Evolutionary conservation across 306 rosid species (phyloP).

Genomic region (Acacia melanoxylon): DNA sequence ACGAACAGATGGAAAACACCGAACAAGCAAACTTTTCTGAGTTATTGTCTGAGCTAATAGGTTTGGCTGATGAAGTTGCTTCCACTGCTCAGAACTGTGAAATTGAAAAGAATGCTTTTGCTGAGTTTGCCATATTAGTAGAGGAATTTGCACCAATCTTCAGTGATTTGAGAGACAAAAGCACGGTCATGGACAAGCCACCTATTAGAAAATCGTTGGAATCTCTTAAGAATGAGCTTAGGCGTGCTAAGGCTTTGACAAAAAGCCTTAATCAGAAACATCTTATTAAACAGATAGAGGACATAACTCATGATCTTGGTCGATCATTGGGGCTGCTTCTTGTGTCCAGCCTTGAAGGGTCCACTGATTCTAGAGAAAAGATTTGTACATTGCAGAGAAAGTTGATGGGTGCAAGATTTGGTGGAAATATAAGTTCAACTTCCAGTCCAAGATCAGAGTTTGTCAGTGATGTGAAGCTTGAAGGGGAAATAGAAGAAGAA

Average conservation of each 20-base stretch:
- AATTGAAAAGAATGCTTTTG: constrained; percentile 41
- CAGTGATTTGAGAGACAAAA: constrained; percentile 53
- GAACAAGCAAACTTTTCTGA: constrained; percentile 46
- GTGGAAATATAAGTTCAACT: constrained; percentile 42
- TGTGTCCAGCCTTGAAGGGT: constrained; percentile 63
- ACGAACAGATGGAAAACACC: constrained; percentile 29
- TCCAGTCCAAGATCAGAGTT: constrained; percentile 54
- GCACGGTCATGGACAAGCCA: constrained; percentile 48
- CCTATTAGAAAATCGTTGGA: constrained; percentile 66
- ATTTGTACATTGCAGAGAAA: constrained; percentile 55
- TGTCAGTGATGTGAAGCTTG: constrained; percentile 41
- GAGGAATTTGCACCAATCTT: constrained; percentile 58
- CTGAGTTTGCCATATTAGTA: constrained; percentile 57
- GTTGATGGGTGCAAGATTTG: constrained; percentile 59
- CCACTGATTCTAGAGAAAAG: constrained; percentile 54
- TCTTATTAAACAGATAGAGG: constrained; percentile 53
- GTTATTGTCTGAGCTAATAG: constrained; percentile 42
- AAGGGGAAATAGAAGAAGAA: constrained; percentile 62
- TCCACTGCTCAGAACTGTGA: constrained; percentile 48
- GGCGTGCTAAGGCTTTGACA: constrained; percentile 47
- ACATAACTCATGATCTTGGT: constrained; percentile 69
- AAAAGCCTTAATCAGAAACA: constrained; percentile 43
- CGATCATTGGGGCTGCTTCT: constrained; percentile 77
- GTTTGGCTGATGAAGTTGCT: constrained; percentile 56
- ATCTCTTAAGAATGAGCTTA: constrained; percentile 67